These are phyloP conservation scores for Stentor coeruleus DNA, from an alignment of 73 alveolate species.

Conservation along the genomic window DNA sequence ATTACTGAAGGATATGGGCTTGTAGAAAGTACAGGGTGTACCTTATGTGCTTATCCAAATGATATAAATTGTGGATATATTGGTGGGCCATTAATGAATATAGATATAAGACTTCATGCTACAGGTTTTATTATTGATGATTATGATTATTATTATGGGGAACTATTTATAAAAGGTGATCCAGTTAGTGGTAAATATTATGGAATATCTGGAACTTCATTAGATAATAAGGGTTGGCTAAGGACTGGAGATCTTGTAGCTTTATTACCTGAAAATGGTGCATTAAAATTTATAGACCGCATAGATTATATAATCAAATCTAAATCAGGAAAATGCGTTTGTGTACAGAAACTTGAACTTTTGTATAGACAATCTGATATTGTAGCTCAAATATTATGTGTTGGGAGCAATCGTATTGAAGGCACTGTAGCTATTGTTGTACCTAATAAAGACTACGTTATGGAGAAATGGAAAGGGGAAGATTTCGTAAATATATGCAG, in stretches of 20 bases:
- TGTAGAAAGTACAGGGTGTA: slow-evolving; percentile 39
- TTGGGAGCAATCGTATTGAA: slow-evolving; percentile 66
- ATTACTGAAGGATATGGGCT: slow-evolving; percentile 60
- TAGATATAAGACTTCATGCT: neutral
- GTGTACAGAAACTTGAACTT: slow-evolving; percentile 72
- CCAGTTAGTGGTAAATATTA: slow-evolving; percentile 58
- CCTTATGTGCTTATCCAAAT: neutral
- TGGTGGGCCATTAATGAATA: neutral
- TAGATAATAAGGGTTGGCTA: slow-evolving; percentile 82
- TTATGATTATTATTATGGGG: neutral
- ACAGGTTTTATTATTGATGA: neutral
- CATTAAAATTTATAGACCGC: slow-evolving; percentile 81
- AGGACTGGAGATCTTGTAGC: slow-evolving; percentile 86
- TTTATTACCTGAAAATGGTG: slow-evolving; percentile 58
- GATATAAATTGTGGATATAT: neutral
- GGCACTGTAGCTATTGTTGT: slow-evolving; percentile 73
- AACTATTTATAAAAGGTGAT: slow-evolving; percentile 51
- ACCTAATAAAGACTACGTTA: slow-evolving; percentile 42
- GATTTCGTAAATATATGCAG: neutral
- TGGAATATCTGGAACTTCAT: slow-evolving; percentile 32
- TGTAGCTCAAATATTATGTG: slow-evolving; percentile 49
- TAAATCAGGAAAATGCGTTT: slow-evolving; percentile 71
- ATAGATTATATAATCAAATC: slow-evolving; percentile 70
- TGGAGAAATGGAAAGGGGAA: neutral
- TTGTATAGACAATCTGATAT: slow-evolving; percentile 31